Evolutionary conservation across 1,284 basidiomycete genomes (phyloP).

Genomic region (Bjerkandera adusta): DNA sequence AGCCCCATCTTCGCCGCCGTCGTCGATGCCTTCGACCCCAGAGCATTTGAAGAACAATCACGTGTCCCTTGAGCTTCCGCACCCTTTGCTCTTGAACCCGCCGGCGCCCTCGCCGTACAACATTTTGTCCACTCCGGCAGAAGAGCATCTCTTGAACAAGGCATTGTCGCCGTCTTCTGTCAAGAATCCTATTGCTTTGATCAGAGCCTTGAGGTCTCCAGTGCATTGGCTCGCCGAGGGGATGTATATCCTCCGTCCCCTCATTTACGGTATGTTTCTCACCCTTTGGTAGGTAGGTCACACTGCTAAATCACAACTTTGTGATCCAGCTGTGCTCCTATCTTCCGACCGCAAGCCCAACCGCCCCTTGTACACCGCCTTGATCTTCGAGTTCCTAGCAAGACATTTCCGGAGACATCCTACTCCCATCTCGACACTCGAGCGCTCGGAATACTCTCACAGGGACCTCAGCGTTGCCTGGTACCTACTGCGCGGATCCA

Average conservation of each 20-base stretch:
- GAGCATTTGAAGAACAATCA: slow-evolving; percentile 79
- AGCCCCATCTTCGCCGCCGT: slow-evolving; percentile 50
- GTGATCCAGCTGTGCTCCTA: slow-evolving; percentile 21
- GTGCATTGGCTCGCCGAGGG: slow-evolving; percentile 72
- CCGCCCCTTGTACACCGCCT: slow-evolving; percentile 54
- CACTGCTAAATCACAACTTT: background rate
- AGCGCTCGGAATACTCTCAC: slow-evolving; percentile 78
- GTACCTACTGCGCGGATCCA: slow-evolving; percentile 86
- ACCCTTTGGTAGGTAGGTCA: background rate
- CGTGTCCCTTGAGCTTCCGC: slow-evolving; percentile 55
- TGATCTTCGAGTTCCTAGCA: slow-evolving; percentile 64
- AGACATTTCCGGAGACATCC: slow-evolving; percentile 66
- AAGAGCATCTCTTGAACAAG: slow-evolving; percentile 78
- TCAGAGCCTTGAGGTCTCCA: slow-evolving; percentile 56
- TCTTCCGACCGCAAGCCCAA: slow-evolving; percentile 31
- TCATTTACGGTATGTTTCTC: slow-evolving; percentile 62
- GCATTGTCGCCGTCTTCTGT: slow-evolving; percentile 70
- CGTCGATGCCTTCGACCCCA: slow-evolving; percentile 55
- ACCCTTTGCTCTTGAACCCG: slow-evolving; percentile 54
- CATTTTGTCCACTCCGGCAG: slow-evolving; percentile 58
- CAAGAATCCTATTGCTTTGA: slow-evolving; percentile 61
- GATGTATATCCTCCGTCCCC: slow-evolving; percentile 64
- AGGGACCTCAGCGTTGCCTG: slow-evolving; percentile 80
- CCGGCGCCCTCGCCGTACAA: slow-evolving; percentile 44
- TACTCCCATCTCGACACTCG: slow-evolving; percentile 57